Evolutionary conservation across 2,329 filamentous ascomycete genomes (phyloP).

Genomic region (Domatiomyces globalis): DNA sequence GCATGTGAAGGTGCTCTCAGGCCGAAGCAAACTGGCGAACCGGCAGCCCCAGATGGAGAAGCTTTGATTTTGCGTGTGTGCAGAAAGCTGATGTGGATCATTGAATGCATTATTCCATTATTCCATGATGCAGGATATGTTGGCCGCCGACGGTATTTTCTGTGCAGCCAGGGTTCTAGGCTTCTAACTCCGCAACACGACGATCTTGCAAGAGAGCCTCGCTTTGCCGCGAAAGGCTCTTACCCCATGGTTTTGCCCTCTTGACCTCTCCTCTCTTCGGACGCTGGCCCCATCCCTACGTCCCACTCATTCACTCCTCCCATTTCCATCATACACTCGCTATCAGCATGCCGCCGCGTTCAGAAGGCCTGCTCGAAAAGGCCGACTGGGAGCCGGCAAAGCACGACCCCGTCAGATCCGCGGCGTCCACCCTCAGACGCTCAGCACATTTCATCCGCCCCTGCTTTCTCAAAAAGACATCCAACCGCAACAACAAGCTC

Average conservation of each 20-base stretch:
- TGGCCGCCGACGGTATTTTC: no score
- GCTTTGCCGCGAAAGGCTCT: neutral
- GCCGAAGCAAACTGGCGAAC: neutral
- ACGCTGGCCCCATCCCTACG: neutral
- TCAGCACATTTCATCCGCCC: conserved; percentile 16
- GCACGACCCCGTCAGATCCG: conserved; percentile 1
- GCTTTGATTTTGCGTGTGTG: neutral
- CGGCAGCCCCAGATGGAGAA: neutral
- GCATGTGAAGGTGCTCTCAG: neutral
- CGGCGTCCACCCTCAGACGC: conserved; percentile 2
- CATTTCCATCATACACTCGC: neutral
- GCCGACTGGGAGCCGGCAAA: conserved; percentile 14
- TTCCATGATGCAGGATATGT: neutral
- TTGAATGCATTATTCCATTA: neutral
- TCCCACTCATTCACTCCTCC: neutral
- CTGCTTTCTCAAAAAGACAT: conserved; percentile 2
- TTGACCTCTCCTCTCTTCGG: neutral
- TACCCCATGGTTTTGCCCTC: neutral
- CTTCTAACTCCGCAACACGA: neutral
- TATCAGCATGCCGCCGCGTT: neutral
- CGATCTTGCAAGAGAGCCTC: neutral
- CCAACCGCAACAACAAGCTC: neutral
- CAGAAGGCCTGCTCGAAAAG: conserved; percentile 16
- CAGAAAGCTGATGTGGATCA: neutral
- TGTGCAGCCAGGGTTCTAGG: neutral